A percentile compares a stretch with the other conserved stretches of the same genome.
These are phyloP conservation scores for Colletotrichum lini DNA, from an alignment of 2,329 filamentous ascomycete species.

Conservation along the genomic window DNA sequence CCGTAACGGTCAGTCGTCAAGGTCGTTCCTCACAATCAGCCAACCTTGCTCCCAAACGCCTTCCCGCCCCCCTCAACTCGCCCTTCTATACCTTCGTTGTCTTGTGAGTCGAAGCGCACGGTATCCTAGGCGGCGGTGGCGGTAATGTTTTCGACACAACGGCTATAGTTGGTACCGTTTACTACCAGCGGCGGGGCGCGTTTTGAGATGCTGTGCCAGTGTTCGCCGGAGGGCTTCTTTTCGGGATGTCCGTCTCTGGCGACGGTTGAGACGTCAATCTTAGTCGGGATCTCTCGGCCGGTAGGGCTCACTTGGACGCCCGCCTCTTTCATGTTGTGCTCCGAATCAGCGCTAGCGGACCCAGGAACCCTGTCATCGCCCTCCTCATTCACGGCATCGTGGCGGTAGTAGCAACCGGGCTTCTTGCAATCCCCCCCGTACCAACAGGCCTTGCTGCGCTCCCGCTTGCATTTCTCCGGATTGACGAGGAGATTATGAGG, in stretches of 20 bases:
- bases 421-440: neutral
- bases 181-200: neutral
- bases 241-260: too few relatives aligned
- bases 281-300: neutral
- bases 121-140: neutral
- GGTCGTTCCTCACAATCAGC: neutral
- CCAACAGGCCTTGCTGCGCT: conserved; percentile 1
- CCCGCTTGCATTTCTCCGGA: conserved; percentile 4
- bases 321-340: neutral
- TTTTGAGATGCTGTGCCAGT: neutral
- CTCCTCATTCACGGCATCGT: neutral
- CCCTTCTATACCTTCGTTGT: too few relatives aligned
- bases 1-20: neutral
- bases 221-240: neutral
- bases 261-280: neutral
- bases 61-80: too few relatives aligned
- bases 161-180: neutral
- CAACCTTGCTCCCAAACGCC: too few relatives aligned
- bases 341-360: neutral
- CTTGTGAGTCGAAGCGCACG: too few relatives aligned
- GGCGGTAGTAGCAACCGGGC: conserved; percentile 9
- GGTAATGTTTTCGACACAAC: too few relatives aligned
- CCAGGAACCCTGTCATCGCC: too few relatives aligned
- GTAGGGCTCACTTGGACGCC: neutral
- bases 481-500: neutral